These are phyloP conservation scores for Suhomyces wounanorum DNA, from an alignment of 1,139 yeast species.

Conservation along the genomic window DNA sequence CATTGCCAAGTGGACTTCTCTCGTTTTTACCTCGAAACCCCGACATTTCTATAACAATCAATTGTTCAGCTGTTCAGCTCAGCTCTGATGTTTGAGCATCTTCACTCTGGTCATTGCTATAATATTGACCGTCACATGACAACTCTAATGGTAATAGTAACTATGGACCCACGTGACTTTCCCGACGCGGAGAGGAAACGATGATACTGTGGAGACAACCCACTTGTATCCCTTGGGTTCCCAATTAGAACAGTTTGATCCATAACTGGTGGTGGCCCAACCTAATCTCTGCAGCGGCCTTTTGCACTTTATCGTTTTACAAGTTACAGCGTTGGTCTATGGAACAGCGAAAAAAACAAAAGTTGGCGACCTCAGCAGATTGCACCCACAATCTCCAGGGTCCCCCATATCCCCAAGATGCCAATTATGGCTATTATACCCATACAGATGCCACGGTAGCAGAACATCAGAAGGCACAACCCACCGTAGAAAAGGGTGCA, in stretches of 20 bases:
- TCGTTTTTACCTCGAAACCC: not conserved
- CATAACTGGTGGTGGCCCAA: not conserved
- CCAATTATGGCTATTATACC: too few relatives aligned
- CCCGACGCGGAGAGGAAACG: not conserved
- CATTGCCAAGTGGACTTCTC: not conserved
- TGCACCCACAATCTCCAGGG: not conserved
- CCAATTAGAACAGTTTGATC: not conserved
- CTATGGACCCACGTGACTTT: not conserved
- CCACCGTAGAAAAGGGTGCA: not conserved
- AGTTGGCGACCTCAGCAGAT: not conserved
- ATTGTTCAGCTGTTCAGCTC: not conserved
- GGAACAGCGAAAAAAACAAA: not conserved
- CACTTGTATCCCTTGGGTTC: not conserved
- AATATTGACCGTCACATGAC: not conserved
- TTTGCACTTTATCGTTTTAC: not conserved
- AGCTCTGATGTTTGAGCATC: too few relatives aligned
- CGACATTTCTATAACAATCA: not conserved
- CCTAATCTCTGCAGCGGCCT: not conserved
- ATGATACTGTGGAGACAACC: not conserved
- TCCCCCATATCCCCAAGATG: not conserved
- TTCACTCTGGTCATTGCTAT: not conserved
- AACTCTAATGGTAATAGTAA: not conserved
- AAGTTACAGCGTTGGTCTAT: not conserved
- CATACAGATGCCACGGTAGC: not conserved
- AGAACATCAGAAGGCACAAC: not conserved